Conservation (phyloP, 768 basidiomycete species). For the Hygrophoropsis aurantiaca region DNA sequence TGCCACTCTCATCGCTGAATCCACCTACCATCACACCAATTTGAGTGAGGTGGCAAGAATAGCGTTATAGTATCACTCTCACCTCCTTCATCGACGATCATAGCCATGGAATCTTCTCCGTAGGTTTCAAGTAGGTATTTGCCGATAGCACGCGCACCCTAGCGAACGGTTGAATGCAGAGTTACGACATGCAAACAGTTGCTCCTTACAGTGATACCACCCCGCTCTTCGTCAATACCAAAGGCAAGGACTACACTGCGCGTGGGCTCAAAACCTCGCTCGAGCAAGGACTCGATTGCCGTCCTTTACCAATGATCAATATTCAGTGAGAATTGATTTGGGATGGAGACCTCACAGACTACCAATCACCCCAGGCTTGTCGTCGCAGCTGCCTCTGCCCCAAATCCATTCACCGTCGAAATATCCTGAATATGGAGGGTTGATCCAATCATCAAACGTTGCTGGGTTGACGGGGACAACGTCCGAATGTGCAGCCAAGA, state of each 20-base stretch:
- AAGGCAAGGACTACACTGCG: slow-evolving; percentile 34
- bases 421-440: slow-evolving; percentile 51
- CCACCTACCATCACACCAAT: slow-evolving; percentile 21
- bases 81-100: slow-evolving; percentile 65
- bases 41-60: neutral
- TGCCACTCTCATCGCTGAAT: slow-evolving; percentile 26
- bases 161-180: neutral
- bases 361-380: slow-evolving; percentile 38
- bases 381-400: slow-evolving; percentile 48
- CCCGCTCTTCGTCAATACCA: slow-evolving; percentile 47
- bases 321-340: too few relatives aligned
- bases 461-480: slow-evolving; percentile 51
- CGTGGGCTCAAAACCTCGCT: slow-evolving; percentile 27
- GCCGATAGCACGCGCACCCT: slow-evolving; percentile 46
- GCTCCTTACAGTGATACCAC: slow-evolving; percentile 39
- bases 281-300: slow-evolving; percentile 25
- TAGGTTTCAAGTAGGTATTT: slow-evolving; percentile 40
- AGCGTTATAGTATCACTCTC: neutral
- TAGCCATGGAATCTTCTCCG: slow-evolving; percentile 49
- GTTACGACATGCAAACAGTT: too few relatives aligned
- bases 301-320: slow-evolving; percentile 14
- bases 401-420: slow-evolving; percentile 45
- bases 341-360: slow-evolving; percentile 27
- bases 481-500: slow-evolving; percentile 50
- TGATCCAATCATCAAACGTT: slow-evolving; percentile 44